phyloP scores from a whole-genome alignment of 2,329 filamentous ascomycete genomes.

The Rhynchosporium agropyri region DNA sequence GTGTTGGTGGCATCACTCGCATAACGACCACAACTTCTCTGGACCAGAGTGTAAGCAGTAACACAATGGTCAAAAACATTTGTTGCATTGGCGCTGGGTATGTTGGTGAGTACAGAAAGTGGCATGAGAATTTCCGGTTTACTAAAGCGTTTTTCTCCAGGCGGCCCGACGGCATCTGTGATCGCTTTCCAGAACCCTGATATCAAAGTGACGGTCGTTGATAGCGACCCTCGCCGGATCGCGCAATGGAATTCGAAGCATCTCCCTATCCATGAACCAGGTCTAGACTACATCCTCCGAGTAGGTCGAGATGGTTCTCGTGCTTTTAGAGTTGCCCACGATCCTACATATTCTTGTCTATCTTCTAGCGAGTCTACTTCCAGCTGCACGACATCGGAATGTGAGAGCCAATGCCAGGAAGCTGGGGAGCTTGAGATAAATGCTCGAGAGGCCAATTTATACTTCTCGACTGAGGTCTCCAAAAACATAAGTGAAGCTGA shows the following conservation, averaged over 20 bases:
- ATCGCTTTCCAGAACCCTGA: slow-evolving; percentile 74
- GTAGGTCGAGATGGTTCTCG: slow-evolving; percentile 60
- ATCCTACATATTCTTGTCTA: slow-evolving; percentile 44
- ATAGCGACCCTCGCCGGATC: slow-evolving; percentile 67
- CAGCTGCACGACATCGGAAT: slow-evolving; percentile 42
- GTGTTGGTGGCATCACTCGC: background rate
- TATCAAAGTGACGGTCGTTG: slow-evolving; percentile 74
- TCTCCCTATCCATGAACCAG: slow-evolving; percentile 77
- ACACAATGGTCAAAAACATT: slow-evolving; percentile 54
- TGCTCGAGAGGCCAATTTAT: slow-evolving; percentile 63
- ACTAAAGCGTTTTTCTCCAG: slow-evolving; percentile 40
- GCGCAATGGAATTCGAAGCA: slow-evolving; percentile 72
- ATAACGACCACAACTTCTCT: slow-evolving; percentile 19
- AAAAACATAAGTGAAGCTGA: slow-evolving; percentile 67
- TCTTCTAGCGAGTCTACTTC: slow-evolving; percentile 46
- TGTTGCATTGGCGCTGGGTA: slow-evolving; percentile 78
- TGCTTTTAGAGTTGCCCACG: background rate
- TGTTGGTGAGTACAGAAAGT: slow-evolving; percentile 59
- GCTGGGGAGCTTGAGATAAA: slow-evolving; percentile 43
- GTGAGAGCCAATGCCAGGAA: slow-evolving; percentile 38
- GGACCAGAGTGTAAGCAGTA: slow-evolving; percentile 10
- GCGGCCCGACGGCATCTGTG: slow-evolving; percentile 74
- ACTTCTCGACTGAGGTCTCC: slow-evolving; percentile 71
- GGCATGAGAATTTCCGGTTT: background rate
- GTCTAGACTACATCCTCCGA: slow-evolving; percentile 67